Base-by-base conservation (phyloP, 768 basidiomycete genomes). In the Lepiota brunneoincarnata region DNA sequence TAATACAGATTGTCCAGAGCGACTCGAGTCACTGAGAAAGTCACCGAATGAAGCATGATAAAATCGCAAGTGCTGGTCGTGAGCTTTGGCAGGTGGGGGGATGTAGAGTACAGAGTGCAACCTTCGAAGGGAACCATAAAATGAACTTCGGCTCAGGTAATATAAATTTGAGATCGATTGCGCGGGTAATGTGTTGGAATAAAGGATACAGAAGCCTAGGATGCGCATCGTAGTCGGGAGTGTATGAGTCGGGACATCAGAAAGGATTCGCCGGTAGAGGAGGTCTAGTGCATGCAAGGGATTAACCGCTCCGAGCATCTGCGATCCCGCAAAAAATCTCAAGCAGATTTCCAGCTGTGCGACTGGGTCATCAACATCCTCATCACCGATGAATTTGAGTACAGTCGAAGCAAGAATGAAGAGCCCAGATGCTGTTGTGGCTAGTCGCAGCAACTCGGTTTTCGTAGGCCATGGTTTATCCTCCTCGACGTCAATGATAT, bases 201-300 rank as follows among this genome's bases (percentile, higher is more conserved):
- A 51, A 2, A 44, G 34, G 11, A 51, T 51, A 14, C n/a, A 36
- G 7, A 51, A 10, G 2, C 51, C 51, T n/a, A 51, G 41, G 14
- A 51, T 42, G 14, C 51, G 51, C 51, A 51, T 51, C 3, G 51
- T 51, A 6, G 34, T 51, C 2, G 51, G 41, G 7, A 51, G 41
- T 15, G 9, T 21, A 2, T 17, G 17, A 10, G 34, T 6, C 1
- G 51, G 51, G 24, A 51, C n/a, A 4, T 35, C 20, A 3, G 51
- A 43, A 12, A 51, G 12, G 1, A 51, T 51, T 24, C 44, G 41
- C 3, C 31, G 34, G 28, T 44, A 51, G 31, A 51, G 51, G 9
- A 34, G 28, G 26, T 51, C 51, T 14, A 51, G 41, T 14, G 51
- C 42, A 6, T 44, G 51, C 18, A 51, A n/a, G 3, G 51, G 51